Percentiles rank a stretch among this genome's conserved stretches.
Conservation (phyloP, 108 stramenopile species). For the Poteriospumella lacustris region DNA sequence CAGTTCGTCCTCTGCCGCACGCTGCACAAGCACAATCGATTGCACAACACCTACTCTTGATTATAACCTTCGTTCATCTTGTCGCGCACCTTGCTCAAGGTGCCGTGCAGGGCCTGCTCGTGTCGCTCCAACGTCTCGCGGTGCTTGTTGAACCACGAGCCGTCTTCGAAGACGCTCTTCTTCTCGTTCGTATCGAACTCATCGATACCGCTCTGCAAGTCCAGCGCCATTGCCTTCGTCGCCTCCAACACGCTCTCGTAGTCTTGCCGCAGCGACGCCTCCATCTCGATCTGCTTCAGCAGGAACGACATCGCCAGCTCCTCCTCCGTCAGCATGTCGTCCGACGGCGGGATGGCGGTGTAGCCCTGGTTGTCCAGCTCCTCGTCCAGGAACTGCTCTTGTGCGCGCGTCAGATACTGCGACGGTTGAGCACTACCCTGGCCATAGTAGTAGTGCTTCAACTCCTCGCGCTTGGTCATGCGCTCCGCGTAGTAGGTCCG, state of each 20-base stretch:
- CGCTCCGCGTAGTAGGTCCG: not conserved
- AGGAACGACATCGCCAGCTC: constrained; percentile 5
- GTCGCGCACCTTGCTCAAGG: not conserved
- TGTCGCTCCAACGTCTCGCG: not conserved
- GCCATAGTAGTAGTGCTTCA: not conserved
- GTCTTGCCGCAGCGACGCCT: not conserved
- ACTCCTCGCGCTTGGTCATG: not conserved
- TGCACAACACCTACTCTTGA: no score
- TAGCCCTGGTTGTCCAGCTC: not conserved
- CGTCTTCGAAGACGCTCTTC: not conserved
- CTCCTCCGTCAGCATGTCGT: not conserved
- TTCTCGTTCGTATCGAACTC: not conserved
- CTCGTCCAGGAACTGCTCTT: not conserved
- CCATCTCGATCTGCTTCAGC: not conserved
- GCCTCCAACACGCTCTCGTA: not conserved
- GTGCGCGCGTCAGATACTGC: not conserved
- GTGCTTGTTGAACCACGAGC: constrained; percentile 17
- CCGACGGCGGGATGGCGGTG: not conserved
- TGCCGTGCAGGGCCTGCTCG: not conserved
- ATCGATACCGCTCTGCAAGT: not conserved
- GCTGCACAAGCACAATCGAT: constrained; percentile 1
- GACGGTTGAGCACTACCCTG: not conserved
- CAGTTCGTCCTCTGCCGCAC: constrained; percentile 8
- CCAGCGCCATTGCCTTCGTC: not conserved
- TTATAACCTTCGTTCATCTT: not conserved